Conservation (phyloP, 441 rosid species). For the Pelargonium cotyledonis region DNA sequence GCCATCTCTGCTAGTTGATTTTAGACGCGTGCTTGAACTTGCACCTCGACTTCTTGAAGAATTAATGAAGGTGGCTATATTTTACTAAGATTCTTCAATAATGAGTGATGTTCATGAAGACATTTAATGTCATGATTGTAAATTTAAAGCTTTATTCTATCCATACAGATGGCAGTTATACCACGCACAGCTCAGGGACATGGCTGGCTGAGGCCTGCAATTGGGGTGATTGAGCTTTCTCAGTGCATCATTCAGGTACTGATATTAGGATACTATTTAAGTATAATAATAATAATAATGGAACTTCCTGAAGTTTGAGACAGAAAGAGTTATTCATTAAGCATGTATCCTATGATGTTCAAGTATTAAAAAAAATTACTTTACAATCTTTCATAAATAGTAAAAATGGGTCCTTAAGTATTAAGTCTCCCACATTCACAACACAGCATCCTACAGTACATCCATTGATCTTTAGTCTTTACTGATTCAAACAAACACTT, state of each 20-base stretch:
- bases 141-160: constrained; percentile 11
- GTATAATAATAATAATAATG: background rate
- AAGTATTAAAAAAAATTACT: no score
- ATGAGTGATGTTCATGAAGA: background rate
- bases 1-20: constrained; percentile 72
- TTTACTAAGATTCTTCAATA: constrained; percentile 5
- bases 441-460: background rate
- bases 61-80: constrained; percentile 66
- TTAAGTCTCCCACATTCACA: background rate
- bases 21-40: constrained; percentile 86
- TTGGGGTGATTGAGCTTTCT: constrained; percentile 88
- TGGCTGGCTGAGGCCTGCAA: constrained; percentile 99
- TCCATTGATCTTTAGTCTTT: background rate
- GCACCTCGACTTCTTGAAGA: constrained; percentile 98
- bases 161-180: constrained; percentile 78
- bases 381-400: background rate
- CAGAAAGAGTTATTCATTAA: background rate
- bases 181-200: constrained; percentile 86
- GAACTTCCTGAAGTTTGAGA: background rate
- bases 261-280: constrained; percentile 11
- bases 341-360: background rate
- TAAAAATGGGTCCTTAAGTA: background rate
- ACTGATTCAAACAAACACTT: background rate
- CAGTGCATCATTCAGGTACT: constrained; percentile 91
- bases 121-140: constrained; percentile 9